Percentiles rank a stretch among this genome's conserved stretches.
Conservation (phyloP, 306 rosid genomes). For the Crotalaria pallida region DNA sequence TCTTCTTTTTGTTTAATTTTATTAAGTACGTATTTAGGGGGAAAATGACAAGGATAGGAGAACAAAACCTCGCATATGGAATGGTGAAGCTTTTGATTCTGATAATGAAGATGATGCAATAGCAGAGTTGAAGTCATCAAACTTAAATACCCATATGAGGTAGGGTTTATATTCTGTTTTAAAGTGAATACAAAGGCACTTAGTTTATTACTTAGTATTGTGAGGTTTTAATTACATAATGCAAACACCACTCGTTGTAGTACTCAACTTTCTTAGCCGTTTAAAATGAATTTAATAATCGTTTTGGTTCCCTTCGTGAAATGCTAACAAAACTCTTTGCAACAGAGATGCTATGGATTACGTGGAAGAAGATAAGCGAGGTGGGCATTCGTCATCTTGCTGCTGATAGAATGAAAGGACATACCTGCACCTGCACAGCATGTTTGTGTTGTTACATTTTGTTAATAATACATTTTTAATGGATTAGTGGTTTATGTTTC, state of each 20-base stretch:
- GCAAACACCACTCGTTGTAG: background rate
- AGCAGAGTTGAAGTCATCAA: conserved; percentile 22
- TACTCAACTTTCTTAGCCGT: conserved; percentile 1
- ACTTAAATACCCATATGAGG: conserved; percentile 31
- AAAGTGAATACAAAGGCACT: background rate
- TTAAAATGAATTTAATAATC: background rate
- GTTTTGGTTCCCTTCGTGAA: background rate
- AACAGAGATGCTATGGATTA: conserved; percentile 46
- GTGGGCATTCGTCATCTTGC: conserved; percentile 30
- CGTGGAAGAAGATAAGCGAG: conserved; percentile 55
- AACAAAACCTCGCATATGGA: conserved; percentile 79
- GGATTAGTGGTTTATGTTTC: no score
- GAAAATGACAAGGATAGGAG: conserved; percentile 72
- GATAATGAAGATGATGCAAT: conserved; percentile 56
- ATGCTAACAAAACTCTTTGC: background rate
- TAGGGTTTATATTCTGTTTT: conserved; percentile 18
- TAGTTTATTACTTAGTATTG: no score
- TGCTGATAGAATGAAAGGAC: conserved; percentile 3
- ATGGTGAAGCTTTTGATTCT: conserved; percentile 75
- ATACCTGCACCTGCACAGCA: conserved; percentile 12
- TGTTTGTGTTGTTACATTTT: background rate
- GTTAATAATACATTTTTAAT: no score
- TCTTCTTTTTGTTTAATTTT: conserved; percentile 22
- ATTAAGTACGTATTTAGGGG: conserved; percentile 39
- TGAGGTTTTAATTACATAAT: no score